A percentile compares a stretch with the other conserved stretches of the same genome.
Evolutionary conservation across 2,329 filamentous ascomycete species (phyloP).

Genomic region (Onygenales sp.): DNA sequence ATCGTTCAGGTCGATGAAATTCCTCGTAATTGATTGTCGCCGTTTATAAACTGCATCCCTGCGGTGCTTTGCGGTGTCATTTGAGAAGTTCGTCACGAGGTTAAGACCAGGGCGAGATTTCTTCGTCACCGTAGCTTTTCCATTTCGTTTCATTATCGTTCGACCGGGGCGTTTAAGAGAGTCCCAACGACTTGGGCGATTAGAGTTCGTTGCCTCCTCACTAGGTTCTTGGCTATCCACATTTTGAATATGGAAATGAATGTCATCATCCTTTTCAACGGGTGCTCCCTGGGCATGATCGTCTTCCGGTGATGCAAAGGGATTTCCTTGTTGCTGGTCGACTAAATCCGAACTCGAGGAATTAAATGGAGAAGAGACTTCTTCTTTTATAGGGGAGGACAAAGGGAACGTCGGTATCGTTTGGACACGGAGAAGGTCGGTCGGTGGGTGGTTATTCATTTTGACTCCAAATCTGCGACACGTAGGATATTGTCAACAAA

Average conservation of each 20-base stretch:
- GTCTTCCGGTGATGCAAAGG: conserved; percentile 24
- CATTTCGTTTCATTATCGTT: conserved; percentile 6
- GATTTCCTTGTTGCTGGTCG: conserved; percentile 18
- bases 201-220: not conserved
- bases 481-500: too few species aligned
- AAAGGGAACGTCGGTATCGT: conserved; percentile 29
- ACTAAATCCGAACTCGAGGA: conserved; percentile 22
- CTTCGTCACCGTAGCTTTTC: conserved; percentile 16
- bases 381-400: conserved; percentile 35
- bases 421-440: conserved; percentile 18
- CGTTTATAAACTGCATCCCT: conserved; percentile 1
- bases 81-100: conserved; percentile 33
- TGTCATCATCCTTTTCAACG: not conserved
- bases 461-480: too few species aligned
- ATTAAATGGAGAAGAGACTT: conserved; percentile 28
- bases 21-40: not conserved
- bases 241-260: not conserved
- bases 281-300: conserved; percentile 12
- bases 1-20: conserved; percentile 29
- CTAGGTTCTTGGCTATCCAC: not conserved
- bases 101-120: conserved; percentile 30
- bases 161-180: not conserved
- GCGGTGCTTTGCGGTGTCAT: conserved; percentile 9
- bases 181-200: not conserved
- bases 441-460: too few species aligned